phyloP scores from a whole-genome alignment of 2,329 filamentous ascomycete species.

The Chrysoporthe deuterocubensis region DNA sequence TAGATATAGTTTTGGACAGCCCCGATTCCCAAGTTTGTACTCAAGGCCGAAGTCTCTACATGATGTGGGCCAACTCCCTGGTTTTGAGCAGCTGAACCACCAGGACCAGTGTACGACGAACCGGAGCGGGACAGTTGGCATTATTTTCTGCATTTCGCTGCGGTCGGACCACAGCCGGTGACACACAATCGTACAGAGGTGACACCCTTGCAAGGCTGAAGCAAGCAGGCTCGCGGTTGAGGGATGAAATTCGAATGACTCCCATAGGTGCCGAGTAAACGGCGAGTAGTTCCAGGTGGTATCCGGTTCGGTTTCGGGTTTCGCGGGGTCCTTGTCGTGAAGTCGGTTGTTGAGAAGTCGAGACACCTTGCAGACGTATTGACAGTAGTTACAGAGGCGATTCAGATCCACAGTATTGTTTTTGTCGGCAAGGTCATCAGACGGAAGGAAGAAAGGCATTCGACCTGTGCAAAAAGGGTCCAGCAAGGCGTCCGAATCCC shows the following conservation, averaged over 20 bases:
- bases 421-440: neutral
- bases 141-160: neutral
- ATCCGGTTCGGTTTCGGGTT: neutral
- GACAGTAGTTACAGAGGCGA: neutral
- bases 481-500: neutral
- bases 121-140: neutral
- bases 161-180: neutral
- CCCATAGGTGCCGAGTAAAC: neutral
- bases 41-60: neutral
- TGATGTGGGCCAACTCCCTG: neutral
- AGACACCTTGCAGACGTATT: neutral
- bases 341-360: neutral
- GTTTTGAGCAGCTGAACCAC: neutral
- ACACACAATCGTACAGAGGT: neutral
- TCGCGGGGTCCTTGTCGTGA: neutral
- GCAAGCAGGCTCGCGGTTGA: neutral
- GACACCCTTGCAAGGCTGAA: neutral
- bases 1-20: too few relatives aligned
- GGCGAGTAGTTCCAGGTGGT: too few relatives aligned
- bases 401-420: neutral
- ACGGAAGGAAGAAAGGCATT: neutral
- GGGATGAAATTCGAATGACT: conserved; percentile 4
- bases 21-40: neutral
- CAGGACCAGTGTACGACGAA: neutral
- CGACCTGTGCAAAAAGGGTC: neutral